A percentile compares a stretch with the other conserved stretches of the same genome.
These are phyloP conservation scores for Penicillium sp. DNA, from an alignment of 2,329 filamentous ascomycete genomes.

Conservation along the genomic window DNA sequence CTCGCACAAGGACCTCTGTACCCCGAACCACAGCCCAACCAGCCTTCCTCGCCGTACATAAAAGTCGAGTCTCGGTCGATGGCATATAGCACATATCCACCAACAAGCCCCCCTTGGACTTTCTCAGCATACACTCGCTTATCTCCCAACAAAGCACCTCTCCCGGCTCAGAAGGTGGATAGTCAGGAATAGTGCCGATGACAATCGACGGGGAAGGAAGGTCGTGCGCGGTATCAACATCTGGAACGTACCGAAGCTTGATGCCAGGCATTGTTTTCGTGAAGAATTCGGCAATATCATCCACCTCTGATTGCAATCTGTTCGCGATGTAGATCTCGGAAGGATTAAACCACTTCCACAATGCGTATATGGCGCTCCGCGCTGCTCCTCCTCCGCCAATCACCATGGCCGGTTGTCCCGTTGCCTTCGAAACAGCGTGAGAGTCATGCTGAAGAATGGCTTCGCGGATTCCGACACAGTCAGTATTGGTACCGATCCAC, in stretches of 20 bases:
- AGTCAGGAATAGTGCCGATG: constrained; percentile 23
- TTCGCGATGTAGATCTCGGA: constrained; percentile 23
- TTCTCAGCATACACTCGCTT: constrained; percentile 1
- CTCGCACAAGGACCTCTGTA: constrained; percentile 21
- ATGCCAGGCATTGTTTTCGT: constrained; percentile 2
- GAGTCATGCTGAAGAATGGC: constrained; percentile 10
- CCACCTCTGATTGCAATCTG: constrained; percentile 19
- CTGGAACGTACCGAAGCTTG: background rate
- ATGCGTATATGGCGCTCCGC: constrained; percentile 21
- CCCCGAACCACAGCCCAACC: constrained; percentile 22
- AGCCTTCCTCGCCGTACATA: constrained; percentile 8
- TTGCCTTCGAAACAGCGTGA: background rate
- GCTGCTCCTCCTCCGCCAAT: constrained; percentile 23
- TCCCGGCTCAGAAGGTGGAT: constrained; percentile 13
- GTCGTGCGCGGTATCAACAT: background rate
- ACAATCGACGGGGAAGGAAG: constrained; percentile 14
- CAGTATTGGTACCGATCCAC: constrained; percentile 71
- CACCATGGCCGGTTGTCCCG: constrained; percentile 17
- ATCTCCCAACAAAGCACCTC: constrained; percentile 11
- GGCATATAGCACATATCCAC: constrained; percentile 29
- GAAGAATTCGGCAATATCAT: constrained; percentile 18
- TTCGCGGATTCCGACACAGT: constrained; percentile 71
- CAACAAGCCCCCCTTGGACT: constrained; percentile 13
- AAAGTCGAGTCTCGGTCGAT: constrained; percentile 14
- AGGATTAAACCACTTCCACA: constrained; percentile 20